Evolutionary conservation across 169 alveolate genomes (phyloP).

Genomic region (Eimeria acervulina): DNA sequence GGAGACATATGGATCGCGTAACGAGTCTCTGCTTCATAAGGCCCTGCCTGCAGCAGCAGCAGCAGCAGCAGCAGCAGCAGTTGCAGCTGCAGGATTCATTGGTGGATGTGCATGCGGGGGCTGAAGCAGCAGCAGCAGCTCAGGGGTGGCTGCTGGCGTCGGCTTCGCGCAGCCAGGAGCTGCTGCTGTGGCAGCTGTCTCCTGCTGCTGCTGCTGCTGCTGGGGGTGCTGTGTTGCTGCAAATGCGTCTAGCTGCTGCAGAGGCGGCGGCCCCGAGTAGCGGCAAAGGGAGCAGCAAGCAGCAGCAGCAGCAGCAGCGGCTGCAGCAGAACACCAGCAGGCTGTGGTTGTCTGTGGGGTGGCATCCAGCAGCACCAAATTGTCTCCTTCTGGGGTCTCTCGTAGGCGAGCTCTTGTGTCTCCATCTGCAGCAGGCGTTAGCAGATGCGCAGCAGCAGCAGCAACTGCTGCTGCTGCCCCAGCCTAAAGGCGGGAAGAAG

Average conservation of each 20-base stretch:
- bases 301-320: slow-evolving; percentile 30
- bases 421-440: slow-evolving; percentile 7
- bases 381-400: slow-evolving; percentile 20
- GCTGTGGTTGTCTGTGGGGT: slow-evolving; percentile 34
- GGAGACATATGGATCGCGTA: neutral
- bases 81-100: neutral
- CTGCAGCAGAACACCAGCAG: slow-evolving; percentile 47
- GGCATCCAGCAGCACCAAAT: slow-evolving; percentile 64
- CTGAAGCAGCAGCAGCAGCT: slow-evolving; percentile 40
- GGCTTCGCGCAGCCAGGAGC: slow-evolving; percentile 30
- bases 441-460: slow-evolving; percentile 48
- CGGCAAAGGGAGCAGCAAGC: slow-evolving; percentile 14
- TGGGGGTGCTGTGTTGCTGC: neutral
- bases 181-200: slow-evolving; percentile 17
- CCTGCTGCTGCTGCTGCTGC: slow-evolving; percentile 54
- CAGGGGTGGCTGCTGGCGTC: slow-evolving; percentile 19
- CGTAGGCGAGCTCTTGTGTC: slow-evolving; percentile 12
- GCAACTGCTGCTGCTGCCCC: slow-evolving; percentile 24
- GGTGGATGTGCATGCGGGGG: neutral
- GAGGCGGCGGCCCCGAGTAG: neutral
- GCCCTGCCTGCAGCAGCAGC: neutral
- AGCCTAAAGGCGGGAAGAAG: neutral
- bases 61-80: slow-evolving; percentile 61
- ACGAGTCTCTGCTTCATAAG: slow-evolving; percentile 9
- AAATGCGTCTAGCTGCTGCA: neutral